Conservation (phyloP, 768 basidiomycete genomes). For the Cystofilobasidium ferigula region DNA sequence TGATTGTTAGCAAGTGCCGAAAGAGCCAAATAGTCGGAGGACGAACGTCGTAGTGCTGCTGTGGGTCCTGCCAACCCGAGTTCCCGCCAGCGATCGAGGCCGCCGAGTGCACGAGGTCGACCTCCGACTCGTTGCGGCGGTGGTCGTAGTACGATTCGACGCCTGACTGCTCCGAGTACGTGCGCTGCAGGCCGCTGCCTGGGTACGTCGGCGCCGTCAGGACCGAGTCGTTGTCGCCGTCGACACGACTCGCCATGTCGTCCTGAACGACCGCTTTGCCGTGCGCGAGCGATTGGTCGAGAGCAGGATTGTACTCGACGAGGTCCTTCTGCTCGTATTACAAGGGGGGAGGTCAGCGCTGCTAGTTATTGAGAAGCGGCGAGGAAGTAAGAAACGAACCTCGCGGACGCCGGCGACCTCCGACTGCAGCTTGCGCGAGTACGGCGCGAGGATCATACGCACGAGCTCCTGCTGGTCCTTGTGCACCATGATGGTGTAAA, state of each 20-base stretch:
- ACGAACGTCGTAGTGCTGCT: background rate
- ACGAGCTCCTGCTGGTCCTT: conserved; percentile 27
- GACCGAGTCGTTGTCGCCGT: conserved; percentile 16
- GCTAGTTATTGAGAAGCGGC: background rate
- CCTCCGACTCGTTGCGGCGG: conserved; percentile 1
- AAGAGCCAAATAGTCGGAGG: background rate
- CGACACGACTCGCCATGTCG: conserved; percentile 2
- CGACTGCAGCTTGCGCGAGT: conserved; percentile 17
- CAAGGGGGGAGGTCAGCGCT: background rate
- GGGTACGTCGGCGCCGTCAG: conserved; percentile 3
- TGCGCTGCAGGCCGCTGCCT: background rate
- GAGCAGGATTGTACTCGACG: conserved; percentile 16
- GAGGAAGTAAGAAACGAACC: background rate
- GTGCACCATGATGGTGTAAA: conserved; percentile 38
- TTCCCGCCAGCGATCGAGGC: background rate
- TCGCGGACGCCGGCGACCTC: conserved; percentile 25
- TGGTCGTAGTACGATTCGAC: background rate
- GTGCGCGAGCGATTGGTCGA: background rate
- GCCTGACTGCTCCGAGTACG: background rate
- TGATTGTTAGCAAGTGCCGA: background rate
- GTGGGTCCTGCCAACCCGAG: conserved; percentile 6
- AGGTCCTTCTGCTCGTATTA: conserved; percentile 6
- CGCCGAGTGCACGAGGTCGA: conserved; percentile 20
- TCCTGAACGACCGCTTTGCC: background rate
- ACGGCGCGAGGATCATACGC: conserved; percentile 18